Evolutionary conservation across 176 grass and related monocot species (phyloP).

Genomic region (Phyllostachys edulis): DNA sequence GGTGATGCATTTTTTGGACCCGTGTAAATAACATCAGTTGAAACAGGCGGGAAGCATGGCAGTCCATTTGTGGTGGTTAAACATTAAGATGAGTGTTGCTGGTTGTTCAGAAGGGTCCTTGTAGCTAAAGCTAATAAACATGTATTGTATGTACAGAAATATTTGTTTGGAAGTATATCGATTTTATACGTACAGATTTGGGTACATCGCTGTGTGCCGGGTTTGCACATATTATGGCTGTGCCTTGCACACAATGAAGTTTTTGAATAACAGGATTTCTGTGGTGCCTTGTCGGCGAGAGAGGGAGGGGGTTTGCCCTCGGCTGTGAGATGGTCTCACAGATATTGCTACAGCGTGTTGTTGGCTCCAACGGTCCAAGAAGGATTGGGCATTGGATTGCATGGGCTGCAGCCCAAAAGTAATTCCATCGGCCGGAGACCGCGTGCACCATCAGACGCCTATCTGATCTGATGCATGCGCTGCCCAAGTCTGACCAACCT

Average conservation of each 20-base stretch:
- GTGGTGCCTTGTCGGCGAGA: no score
- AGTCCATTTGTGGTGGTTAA: slow-evolving; percentile 6
- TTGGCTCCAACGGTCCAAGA: no score
- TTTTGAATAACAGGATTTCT: not conserved
- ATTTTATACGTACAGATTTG: not conserved
- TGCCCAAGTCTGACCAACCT: not conserved
- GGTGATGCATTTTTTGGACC: slow-evolving; percentile 39
- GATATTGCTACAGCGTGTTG: no score
- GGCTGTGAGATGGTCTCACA: not conserved
- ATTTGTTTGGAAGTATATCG: slow-evolving; percentile 16
- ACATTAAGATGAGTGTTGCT: slow-evolving; percentile 6
- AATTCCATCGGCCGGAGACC: no score
- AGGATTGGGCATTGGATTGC: not conserved
- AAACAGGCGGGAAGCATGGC: slow-evolving; percentile 12
- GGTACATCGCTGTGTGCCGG: not conserved
- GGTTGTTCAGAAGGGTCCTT: slow-evolving; percentile 29
- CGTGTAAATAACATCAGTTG: slow-evolving; percentile 40
- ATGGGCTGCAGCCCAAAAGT: not conserved
- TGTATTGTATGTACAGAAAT: slow-evolving; percentile 34
- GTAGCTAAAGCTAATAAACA: slow-evolving; percentile 36
- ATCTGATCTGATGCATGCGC: not conserved
- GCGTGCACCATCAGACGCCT: no score
- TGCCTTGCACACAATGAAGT: not conserved
- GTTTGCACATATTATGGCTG: not conserved
- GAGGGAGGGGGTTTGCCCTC: not conserved